Evolutionary conservation across 495 filamentous ascomycete genomes (phyloP).

Genomic region (Trichoderma gamsii): DNA sequence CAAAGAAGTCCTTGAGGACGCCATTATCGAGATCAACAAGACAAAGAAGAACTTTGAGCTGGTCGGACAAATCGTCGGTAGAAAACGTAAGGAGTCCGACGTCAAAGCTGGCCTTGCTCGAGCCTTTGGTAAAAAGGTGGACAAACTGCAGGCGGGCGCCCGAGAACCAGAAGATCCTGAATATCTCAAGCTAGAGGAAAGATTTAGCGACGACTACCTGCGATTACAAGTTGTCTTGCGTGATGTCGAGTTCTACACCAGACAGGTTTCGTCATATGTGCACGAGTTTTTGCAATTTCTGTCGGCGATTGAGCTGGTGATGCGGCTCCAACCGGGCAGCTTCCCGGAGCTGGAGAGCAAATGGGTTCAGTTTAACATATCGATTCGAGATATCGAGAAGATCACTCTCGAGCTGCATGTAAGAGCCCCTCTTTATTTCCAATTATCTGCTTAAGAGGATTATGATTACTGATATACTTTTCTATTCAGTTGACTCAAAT

Average conservation of each 20-base stretch:
- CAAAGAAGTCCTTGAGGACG: conserved; percentile 55
- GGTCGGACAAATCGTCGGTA: conserved; percentile 76
- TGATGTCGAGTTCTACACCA: conserved; percentile 82
- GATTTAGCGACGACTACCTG: conserved; percentile 80
- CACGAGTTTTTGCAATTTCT: conserved; percentile 66
- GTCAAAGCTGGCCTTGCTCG: conserved; percentile 76
- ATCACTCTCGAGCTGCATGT: conserved; percentile 81
- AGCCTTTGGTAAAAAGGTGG: conserved; percentile 77
- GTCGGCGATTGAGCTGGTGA: conserved; percentile 61
- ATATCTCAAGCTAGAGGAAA: conserved; percentile 68
- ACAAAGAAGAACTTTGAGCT: conserved; percentile 86
- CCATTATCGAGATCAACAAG: conserved; percentile 82
- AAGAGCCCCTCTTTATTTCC: conserved; percentile 33
- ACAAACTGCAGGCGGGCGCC: conserved; percentile 58
- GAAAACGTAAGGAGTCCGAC: conserved; percentile 87
- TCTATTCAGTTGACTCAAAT: conserved; percentile 60
- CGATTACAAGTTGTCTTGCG: conserved; percentile 83
- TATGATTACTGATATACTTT: background rate
- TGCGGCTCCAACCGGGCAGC: conserved; percentile 50
- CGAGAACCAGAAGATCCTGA: conserved; percentile 71
- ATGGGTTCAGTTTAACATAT: conserved; percentile 79
- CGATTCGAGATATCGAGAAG: conserved; percentile 72
- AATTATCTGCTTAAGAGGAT: conserved; percentile 13
- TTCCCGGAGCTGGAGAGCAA: conserved; percentile 82
- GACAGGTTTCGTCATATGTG: conserved; percentile 61